phyloP scores from a whole-genome alignment of 2,329 filamentous ascomycete genomes.

The Pestalotiopsis sp. region DNA sequence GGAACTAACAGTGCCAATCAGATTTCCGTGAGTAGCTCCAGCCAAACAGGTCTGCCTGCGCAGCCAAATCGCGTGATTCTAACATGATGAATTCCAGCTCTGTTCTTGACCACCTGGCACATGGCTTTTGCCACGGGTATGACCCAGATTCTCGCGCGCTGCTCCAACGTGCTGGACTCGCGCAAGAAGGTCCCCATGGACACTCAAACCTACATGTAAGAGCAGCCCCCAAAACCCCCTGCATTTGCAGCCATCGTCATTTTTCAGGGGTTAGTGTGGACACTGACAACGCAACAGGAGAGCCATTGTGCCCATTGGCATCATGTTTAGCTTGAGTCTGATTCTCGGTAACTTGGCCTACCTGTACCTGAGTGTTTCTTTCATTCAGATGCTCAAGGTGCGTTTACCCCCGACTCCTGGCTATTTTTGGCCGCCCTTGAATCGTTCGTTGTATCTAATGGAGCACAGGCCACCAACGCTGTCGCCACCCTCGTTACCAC shows the following conservation, averaged over 20 bases:
- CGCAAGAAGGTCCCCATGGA: slow-evolving; percentile 67
- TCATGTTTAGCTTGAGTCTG: slow-evolving; percentile 69
- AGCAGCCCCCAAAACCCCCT: slow-evolving; percentile 8
- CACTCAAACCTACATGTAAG: slow-evolving; percentile 57
- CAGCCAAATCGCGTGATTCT: neutral
- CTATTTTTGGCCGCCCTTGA: slow-evolving; percentile 22
- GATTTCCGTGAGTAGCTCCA: slow-evolving; percentile 25
- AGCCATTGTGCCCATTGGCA: slow-evolving; percentile 68
- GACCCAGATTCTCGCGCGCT: slow-evolving; percentile 68
- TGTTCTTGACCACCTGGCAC: slow-evolving; percentile 71
- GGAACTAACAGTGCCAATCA: slow-evolving; percentile 20
- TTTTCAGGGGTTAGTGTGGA: neutral
- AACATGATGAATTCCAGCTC: slow-evolving; percentile 35
- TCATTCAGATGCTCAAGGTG: slow-evolving; percentile 73
- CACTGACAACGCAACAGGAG: slow-evolving; percentile 30
- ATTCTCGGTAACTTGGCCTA: slow-evolving; percentile 72
- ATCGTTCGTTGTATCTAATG: neutral
- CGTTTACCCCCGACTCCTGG: slow-evolving; percentile 4
- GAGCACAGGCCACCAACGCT: slow-evolving; percentile 60
- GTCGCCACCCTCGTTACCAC: slow-evolving; percentile 68
- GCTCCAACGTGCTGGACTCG: slow-evolving; percentile 64
- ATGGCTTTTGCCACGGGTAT: slow-evolving; percentile 67
- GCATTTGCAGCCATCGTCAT: neutral
- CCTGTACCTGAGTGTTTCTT: slow-evolving; percentile 68
- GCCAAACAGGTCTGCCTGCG: neutral